Percentiles rank a stretch among this genome's conserved stretches.
These are phyloP conservation scores for Paralagenidium karlingii DNA, from an alignment of 352 stramenopile genomes.

Conservation along the genomic window DNA sequence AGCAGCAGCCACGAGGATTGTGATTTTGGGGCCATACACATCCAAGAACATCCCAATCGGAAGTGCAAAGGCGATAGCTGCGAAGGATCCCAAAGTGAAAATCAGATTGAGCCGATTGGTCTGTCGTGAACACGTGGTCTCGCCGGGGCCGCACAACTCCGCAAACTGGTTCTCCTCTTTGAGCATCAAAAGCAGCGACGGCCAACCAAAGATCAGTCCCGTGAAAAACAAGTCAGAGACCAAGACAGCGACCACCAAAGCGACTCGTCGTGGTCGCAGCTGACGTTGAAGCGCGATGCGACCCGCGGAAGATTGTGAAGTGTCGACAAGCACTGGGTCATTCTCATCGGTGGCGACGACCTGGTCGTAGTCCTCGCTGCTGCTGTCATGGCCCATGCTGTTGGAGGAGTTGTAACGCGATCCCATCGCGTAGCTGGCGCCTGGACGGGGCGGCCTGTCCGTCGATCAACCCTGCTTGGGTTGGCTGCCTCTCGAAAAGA, in stretches of 20 bases:
- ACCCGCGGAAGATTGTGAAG: no score
- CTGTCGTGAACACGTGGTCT: constrained; percentile 22
- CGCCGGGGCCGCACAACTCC: constrained; percentile 51
- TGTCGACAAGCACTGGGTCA: no score
- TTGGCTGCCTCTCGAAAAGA: no score
- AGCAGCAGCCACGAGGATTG: constrained; percentile 30
- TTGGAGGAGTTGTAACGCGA: no score
- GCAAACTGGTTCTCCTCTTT: constrained; percentile 70
- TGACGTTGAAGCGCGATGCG: no score
- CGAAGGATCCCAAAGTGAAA: constrained; percentile 65
- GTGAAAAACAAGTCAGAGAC: constrained; percentile 74
- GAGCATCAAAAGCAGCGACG: constrained; percentile 71
- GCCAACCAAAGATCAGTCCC: constrained; percentile 81
- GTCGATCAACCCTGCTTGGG: no score
- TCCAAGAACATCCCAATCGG: constrained; percentile 75
- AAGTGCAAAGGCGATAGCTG: constrained; percentile 62
- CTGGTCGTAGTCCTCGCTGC: no score
- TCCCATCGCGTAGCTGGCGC: no score
- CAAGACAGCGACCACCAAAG: constrained; percentile 55
- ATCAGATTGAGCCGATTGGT: constrained; percentile 79
- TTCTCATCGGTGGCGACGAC: no score
- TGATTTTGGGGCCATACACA: constrained; percentile 39
- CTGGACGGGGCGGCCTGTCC: no score
- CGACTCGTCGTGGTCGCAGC: no score
- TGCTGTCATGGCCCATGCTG: no score